These are phyloP conservation scores for Penicillium psychrosexuale DNA, from an alignment of 2,329 filamentous ascomycete genomes.

Conservation along the genomic window DNA sequence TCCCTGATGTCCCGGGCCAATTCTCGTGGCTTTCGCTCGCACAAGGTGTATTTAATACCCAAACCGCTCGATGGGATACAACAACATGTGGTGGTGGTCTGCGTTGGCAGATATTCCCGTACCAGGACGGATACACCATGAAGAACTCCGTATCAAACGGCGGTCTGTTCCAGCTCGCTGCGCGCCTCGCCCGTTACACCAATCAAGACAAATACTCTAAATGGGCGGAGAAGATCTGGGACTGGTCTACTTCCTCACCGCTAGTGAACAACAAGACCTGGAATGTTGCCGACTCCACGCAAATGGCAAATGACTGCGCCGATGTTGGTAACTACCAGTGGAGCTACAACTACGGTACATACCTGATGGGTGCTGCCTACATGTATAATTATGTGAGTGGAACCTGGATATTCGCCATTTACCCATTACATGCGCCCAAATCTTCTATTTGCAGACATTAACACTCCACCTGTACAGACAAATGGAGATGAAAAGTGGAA, in stretches of 20 bases:
- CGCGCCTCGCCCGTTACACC: slow-evolving; percentile 66
- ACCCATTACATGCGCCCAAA: too few relatives aligned
- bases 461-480: slow-evolving; percentile 34
- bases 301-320: slow-evolving; percentile 54
- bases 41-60: slow-evolving; percentile 69
- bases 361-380: slow-evolving; percentile 60
- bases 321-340: slow-evolving; percentile 62
- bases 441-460: background rate
- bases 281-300: slow-evolving; percentile 63
- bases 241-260: slow-evolving; percentile 56
- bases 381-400: slow-evolving; percentile 62
- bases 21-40: slow-evolving; percentile 56
- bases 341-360: slow-evolving; percentile 63
- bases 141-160: slow-evolving; percentile 81
- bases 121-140: slow-evolving; percentile 76
- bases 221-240: slow-evolving; percentile 60
- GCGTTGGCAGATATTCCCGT: slow-evolving; percentile 75
- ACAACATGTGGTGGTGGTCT: slow-evolving; percentile 67
- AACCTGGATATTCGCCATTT: too few relatives aligned
- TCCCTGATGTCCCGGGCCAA: slow-evolving; percentile 54
- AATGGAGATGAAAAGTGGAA: slow-evolving; percentile 55
- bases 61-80: slow-evolving; percentile 67
- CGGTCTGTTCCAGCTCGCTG: slow-evolving; percentile 76
- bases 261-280: slow-evolving; percentile 60
- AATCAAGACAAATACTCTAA: slow-evolving; percentile 62